These are phyloP conservation scores for Phytophthora tubulina DNA, from an alignment of 352 stramenopile species.

Conservation along the genomic window DNA sequence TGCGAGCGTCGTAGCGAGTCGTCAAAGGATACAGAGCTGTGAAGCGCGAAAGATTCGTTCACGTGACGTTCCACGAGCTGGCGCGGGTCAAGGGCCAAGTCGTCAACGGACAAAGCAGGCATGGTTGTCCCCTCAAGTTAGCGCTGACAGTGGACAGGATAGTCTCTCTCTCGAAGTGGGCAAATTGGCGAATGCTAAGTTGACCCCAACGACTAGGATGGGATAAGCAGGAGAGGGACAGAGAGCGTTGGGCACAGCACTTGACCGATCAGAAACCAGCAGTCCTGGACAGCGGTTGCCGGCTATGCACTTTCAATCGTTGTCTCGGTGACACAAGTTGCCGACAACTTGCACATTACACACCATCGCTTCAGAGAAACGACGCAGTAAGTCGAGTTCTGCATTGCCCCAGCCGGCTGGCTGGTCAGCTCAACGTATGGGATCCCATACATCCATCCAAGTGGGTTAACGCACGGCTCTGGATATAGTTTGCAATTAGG, in stretches of 20 bases:
- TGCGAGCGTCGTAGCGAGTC: slow-evolving; percentile 22
- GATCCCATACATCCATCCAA: neutral
- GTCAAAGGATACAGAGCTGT: slow-evolving; percentile 28
- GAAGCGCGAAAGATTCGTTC: slow-evolving; percentile 17
- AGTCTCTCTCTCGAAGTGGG: neutral
- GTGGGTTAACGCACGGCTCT: neutral
- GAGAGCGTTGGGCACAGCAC: slow-evolving; percentile 34
- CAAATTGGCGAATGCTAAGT: slow-evolving; percentile 28
- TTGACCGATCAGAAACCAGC: slow-evolving; percentile 19
- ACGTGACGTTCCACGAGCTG: slow-evolving; percentile 35
- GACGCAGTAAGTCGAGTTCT: slow-evolving; percentile 1
- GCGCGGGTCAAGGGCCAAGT: slow-evolving; percentile 19
- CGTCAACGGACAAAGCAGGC: slow-evolving; percentile 15
- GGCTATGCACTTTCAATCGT: slow-evolving; percentile 18
- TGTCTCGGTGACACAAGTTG: slow-evolving; percentile 36
- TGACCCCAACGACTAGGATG: slow-evolving; percentile 13
- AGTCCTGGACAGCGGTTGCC: slow-evolving; percentile 16
- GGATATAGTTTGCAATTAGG: neutral
- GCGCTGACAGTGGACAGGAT: neutral
- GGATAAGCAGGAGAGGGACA: slow-evolving; percentile 37
- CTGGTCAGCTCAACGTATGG: neutral
- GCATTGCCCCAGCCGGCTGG: neutral
- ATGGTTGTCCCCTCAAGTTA: slow-evolving; percentile 12
- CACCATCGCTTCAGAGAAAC: slow-evolving; percentile 28
- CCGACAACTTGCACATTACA: slow-evolving; percentile 31